Conservation (phyloP, 164 flowering plant genomes). For the Stephania yunnanensis region DNA sequence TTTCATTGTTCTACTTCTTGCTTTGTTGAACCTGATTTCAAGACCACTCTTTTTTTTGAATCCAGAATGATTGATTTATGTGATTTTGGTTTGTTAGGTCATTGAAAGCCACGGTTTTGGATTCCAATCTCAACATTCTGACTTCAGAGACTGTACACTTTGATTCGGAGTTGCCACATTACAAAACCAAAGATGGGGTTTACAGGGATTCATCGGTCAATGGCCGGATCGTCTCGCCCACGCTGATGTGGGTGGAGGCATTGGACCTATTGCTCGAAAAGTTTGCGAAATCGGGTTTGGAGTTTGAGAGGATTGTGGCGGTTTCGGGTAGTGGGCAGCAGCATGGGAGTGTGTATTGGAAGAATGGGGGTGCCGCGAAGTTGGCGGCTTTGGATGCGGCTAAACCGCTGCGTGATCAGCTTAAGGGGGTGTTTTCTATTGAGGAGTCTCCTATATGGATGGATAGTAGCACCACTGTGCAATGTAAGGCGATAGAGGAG, state of each 20-base stretch:
- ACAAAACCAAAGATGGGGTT: conserved; percentile 88
- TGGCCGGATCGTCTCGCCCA: conserved; percentile 91
- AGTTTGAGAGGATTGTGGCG: conserved; percentile 64
- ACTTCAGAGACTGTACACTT: conserved; percentile 62
- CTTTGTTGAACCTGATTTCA: not conserved
- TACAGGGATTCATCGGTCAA: conserved; percentile 54
- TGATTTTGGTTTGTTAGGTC: conserved; percentile 42
- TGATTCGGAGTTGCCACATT: conserved; percentile 83
- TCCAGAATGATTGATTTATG: too few species aligned
- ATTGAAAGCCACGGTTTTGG: conserved; percentile 84
- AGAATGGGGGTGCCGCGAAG: conserved; percentile 47
- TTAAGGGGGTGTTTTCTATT: conserved; percentile 58
- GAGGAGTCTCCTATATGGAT: conserved; percentile 93
- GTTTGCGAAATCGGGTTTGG: conserved; percentile 46
- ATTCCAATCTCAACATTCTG: conserved; percentile 64
- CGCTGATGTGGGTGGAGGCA: conserved; percentile 96
- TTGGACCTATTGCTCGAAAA: conserved; percentile 65
- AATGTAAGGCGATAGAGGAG: conserved; percentile 77
- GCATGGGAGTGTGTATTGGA: conserved; percentile 98
- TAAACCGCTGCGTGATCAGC: conserved; percentile 51
- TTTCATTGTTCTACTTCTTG: not conserved
- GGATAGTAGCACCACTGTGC: conserved; percentile 90
- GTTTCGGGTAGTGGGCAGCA: conserved; percentile 98
- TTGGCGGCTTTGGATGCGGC: conserved; percentile 57
- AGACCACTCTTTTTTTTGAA: too few species aligned